Evolutionary conservation across 352 stramenopile genomes (phyloP).

Genomic region (Globisporangium echinulatum): DNA sequence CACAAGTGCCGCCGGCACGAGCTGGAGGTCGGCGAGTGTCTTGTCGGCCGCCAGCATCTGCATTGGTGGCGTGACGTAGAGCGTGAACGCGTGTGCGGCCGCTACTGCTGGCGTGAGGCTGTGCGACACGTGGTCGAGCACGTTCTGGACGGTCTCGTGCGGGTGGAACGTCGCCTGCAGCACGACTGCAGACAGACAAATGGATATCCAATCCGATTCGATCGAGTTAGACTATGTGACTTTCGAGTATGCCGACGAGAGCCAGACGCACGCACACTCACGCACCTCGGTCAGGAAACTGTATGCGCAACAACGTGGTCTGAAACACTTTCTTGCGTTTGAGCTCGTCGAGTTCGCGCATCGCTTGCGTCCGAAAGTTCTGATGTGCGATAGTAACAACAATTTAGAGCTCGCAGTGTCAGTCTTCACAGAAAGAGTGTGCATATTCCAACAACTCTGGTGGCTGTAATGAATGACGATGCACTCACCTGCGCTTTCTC

Average conservation of each 20-base stretch:
- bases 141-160: constrained; percentile 66
- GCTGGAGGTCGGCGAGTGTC: constrained; percentile 56
- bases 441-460: no score
- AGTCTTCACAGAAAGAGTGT: no score
- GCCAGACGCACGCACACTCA: background rate
- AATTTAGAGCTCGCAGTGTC: no score
- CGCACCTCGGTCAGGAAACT: constrained; percentile 79
- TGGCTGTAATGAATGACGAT: background rate
- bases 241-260: background rate
- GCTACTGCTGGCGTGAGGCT: constrained; percentile 27
- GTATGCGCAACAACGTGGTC: constrained; percentile 65
- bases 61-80: constrained; percentile 75
- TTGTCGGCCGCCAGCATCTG: constrained; percentile 53
- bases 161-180: constrained; percentile 82
- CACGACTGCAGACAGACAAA: constrained; percentile 29
- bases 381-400: constrained; percentile 9
- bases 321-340: constrained; percentile 82
- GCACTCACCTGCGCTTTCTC: constrained; percentile 40
- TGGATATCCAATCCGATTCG: no score
- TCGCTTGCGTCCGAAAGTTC: constrained; percentile 83
- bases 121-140: constrained; percentile 57
- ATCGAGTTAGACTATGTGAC: background rate
- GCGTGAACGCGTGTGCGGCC: constrained; percentile 36
- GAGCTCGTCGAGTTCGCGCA: constrained; percentile 83
- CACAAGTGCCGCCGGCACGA: constrained; percentile 68